These are phyloP conservation scores for Glebionis coronaria DNA, from an alignment of 129 eudicot genomes.

Conservation along the genomic window DNA sequence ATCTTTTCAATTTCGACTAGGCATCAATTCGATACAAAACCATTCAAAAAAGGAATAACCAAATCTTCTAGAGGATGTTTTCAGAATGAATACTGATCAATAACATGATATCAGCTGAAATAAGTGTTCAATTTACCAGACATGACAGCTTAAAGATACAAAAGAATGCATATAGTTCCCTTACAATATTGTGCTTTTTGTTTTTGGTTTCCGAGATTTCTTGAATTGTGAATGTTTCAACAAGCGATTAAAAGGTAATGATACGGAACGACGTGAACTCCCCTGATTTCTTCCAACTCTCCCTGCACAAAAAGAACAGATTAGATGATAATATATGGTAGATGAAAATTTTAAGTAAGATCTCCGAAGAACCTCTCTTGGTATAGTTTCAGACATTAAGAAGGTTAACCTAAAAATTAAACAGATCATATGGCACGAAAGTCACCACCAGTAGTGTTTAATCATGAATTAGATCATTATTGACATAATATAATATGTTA, in stretches of 20 bases:
- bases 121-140: no score
- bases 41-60: no score
- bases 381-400: not conserved
- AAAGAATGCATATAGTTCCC: slow-evolving; percentile 16
- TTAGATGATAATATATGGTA: not conserved
- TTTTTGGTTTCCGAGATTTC: slow-evolving; percentile 37
- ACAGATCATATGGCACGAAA: no score
- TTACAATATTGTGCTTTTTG: slow-evolving; percentile 36
- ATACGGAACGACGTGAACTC: slow-evolving; percentile 26
- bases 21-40: no score
- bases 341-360: not conserved
- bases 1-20: no score
- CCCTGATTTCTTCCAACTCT: slow-evolving; percentile 39
- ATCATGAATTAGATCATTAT: not conserved
- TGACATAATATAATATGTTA: no score
- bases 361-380: not conserved
- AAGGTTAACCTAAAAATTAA: not conserved
- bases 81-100: no score
- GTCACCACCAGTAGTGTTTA: not conserved
- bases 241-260: slow-evolving; percentile 63
- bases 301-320: slow-evolving; percentile 42
- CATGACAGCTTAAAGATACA: slow-evolving; percentile 1
- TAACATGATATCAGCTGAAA: no score
- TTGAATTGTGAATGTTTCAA: slow-evolving; percentile 45
- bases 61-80: no score